phyloP scores from a whole-genome alignment of 1,139 yeast genomes.

The Lodderomyces orthopsilosis region DNA sequence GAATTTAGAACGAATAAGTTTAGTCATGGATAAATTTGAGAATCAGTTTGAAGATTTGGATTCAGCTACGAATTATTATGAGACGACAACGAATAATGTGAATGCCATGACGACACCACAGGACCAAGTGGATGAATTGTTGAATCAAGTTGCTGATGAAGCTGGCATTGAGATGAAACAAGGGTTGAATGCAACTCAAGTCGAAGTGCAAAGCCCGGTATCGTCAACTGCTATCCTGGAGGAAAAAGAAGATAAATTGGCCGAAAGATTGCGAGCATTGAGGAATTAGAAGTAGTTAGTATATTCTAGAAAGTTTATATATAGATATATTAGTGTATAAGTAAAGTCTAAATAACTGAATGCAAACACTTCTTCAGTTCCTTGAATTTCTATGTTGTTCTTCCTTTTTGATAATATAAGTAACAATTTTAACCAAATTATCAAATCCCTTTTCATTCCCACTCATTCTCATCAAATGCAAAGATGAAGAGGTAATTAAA shows the following conservation, averaged over 20 bases:
- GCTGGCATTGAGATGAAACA: conserved; percentile 94
- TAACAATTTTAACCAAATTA: conserved; percentile 51
- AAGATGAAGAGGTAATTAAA: conserved; percentile 41
- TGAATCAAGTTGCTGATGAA: conserved; percentile 96
- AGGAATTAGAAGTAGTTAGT: conserved; percentile 20
- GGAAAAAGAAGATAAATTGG: conserved; percentile 82
- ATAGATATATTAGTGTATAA: conserved; percentile 2
- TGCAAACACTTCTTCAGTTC: not conserved
- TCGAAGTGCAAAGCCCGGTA: conserved; percentile 42
- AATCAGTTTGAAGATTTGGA: conserved; percentile 94
- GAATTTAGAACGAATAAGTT: conserved; percentile 88
- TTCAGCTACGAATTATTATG: conserved; percentile 90
- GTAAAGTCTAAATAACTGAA: not conserved
- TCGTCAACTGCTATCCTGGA: conserved; percentile 44
- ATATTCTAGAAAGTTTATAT: not conserved
- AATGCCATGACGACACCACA: conserved; percentile 90
- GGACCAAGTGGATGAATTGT: conserved; percentile 88
- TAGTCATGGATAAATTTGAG: conserved; percentile 97
- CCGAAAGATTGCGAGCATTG: conserved; percentile 84
- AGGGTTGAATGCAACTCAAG: conserved; percentile 58
- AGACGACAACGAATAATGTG: conserved; percentile 82
- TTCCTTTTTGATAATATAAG: conserved; percentile 36
- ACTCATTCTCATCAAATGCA: conserved; percentile 54
- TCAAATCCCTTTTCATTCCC: conserved; percentile 71
- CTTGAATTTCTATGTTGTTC: conserved; percentile 22